Conservation (phyloP, 345 rosid species). For the Aquilaria sinensis region DNA sequence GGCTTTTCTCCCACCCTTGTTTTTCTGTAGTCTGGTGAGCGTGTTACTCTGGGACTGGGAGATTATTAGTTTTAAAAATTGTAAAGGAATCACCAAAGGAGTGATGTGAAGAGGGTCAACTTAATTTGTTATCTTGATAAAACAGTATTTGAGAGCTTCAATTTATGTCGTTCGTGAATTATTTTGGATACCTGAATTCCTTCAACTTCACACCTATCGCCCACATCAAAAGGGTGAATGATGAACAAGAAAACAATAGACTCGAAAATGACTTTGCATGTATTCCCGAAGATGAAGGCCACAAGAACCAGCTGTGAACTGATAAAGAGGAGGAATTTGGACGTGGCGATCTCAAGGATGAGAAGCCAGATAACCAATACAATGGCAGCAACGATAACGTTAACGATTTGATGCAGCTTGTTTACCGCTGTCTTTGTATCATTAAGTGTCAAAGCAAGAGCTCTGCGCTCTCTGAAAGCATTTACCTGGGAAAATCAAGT, state of each 20-base stretch:
- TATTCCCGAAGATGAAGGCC: constrained; percentile 88
- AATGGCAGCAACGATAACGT: constrained; percentile 36
- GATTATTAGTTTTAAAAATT: too few species aligned
- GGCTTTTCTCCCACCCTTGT: too few species aligned
- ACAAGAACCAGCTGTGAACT: constrained; percentile 78
- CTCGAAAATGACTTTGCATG: constrained; percentile 82
- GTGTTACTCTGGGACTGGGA: too few species aligned
- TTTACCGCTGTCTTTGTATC: constrained; percentile 94
- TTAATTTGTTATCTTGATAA: too few species aligned
- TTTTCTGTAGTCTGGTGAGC: too few species aligned
- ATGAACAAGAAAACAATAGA: constrained; percentile 84
- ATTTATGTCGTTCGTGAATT: not conserved
- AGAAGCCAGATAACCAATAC: constrained; percentile 61
- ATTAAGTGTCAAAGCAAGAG: constrained; percentile 86
- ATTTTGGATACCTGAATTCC: constrained; percentile 52
- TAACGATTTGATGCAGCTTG: constrained; percentile 73
- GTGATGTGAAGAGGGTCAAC: too few species aligned
- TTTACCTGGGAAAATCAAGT: constrained; percentile 44
- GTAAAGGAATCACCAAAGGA: too few species aligned
- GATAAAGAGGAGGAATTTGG: constrained; percentile 49
- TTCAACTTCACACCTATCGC: constrained; percentile 87
- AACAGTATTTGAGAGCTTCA: too few species aligned
- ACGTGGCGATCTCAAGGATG: constrained; percentile 67
- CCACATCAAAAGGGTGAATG: constrained; percentile 93
- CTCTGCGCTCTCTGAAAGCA: constrained; percentile 87